Evolutionary conservation across 2,329 filamentous ascomycete genomes (phyloP), one percentile per base, ranked within the genome.

Genomic region (Phoma sp.): DNA sequence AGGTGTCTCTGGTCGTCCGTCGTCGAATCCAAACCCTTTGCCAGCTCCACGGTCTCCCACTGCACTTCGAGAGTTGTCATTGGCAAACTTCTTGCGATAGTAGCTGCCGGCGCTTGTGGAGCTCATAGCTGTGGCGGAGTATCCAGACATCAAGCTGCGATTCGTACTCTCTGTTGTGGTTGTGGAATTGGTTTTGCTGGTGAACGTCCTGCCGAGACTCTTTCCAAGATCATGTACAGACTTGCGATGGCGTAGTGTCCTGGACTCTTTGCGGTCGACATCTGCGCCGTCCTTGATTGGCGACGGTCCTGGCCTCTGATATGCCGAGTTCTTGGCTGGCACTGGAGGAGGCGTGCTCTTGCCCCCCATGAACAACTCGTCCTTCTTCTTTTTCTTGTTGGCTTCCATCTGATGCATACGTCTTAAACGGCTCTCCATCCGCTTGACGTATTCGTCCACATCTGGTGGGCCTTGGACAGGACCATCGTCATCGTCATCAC

Each of bases 71-170:
- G 88, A 82, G 57, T 87, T 64, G 34, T 75, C 74, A 29, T 68
- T 75, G 67, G 81, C 71, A 74, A 78, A 71, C 61, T 88, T 89
- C 68, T 90, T 90, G 57, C 93, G 86, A 25, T 92, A 93, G 60
- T 96, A 86, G 76, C 93, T 98, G 47, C 93, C 95, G 14, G 95
- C 95, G 76, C 95, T 98, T 14, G 95, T 98, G 43, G 92, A 91
- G 73, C 93, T 98, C 75, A 97, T 92, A 11, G 85, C 93, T 43
- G 93, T 88, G 0, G 95, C 95, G 47, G 95, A 98, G 46, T 86
- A 83, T 3, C 93, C 95, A 73, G 93, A 98, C 93, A 97, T 97
- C 36, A 99, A 75, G 67, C 91, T 98, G 65, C 89, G 86, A 64
- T 88, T 87, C 14, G 92, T 97, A 60, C 88, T 91, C 33, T 83